phyloP scores from a whole-genome alignment of 2,329 filamentous ascomycete genomes.

The Cercospora nicotianae region DNA sequence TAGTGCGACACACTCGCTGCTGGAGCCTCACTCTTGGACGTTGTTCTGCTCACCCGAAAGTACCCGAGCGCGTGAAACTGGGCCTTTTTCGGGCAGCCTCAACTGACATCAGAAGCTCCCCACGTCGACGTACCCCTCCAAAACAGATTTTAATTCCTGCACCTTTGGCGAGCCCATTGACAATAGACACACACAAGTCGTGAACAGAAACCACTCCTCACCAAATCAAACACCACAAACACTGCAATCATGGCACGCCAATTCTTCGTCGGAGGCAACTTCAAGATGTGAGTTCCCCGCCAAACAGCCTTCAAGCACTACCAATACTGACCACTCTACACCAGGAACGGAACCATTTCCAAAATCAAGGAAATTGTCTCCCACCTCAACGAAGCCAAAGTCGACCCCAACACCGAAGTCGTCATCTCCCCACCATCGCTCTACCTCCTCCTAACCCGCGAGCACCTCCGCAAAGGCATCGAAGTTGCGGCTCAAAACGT shows the following conservation, averaged over 20 bases:
- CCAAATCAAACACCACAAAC: conserved; percentile 1
- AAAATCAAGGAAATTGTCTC: conserved; percentile 75
- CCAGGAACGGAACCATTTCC: conserved; percentile 77
- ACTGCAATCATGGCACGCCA: conserved; percentile 43
- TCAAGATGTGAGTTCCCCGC: conserved; percentile 78
- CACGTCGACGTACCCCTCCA: conserved; percentile 6
- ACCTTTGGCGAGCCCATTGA: not conserved
- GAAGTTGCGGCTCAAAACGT: conserved; percentile 95
- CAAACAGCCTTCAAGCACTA: conserved; percentile 8
- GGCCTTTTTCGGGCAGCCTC: not conserved
- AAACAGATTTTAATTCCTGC: conserved; percentile 4
- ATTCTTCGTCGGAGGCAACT: conserved; percentile 64
- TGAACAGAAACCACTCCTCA: not conserved
- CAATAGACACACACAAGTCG: not conserved
- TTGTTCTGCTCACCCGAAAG: conserved; percentile 1
- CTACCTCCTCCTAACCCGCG: conserved; percentile 84
- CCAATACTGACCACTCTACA: conserved; percentile 14
- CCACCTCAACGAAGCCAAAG: conserved; percentile 80
- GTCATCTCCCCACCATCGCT: conserved; percentile 88
- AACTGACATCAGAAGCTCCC: conserved; percentile 8
- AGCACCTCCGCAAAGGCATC: conserved; percentile 72
- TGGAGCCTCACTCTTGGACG: not conserved
- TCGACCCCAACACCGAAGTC: conserved; percentile 82
- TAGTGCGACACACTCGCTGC: not conserved
- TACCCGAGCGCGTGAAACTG: conserved; percentile 2